Evolutionary conservation across 2,329 filamentous ascomycete species (phyloP), one percentile per base, ranked within the genome.

Genomic region (Colletotrichum destructivum): DNA sequence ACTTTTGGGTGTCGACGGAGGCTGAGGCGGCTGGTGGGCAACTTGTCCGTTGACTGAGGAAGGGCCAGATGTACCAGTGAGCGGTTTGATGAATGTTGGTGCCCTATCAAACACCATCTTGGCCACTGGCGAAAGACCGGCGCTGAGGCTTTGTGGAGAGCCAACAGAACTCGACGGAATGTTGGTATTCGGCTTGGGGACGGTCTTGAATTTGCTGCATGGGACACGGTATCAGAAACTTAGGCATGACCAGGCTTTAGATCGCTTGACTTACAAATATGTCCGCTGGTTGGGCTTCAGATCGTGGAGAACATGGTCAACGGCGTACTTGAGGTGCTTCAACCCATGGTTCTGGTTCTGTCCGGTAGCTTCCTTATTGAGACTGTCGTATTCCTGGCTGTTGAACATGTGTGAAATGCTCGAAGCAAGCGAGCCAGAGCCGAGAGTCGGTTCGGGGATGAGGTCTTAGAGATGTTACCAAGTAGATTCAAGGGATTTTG

Each of bases 251-350:
- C 23, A 38, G 15, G 46, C 6, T 13, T 8, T 4, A 42, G 4
- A n/a, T 42, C 4, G 13, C 16, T 46, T 47, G 62, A 77, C 86
- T 79, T 82, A 93, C 92, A 89, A 94, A 77, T 92, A 84, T 12
- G 92, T 92, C 74, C 93, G 84, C 72, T 91, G 91, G n/a, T 91
- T 88, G 2, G 91, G 88, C 77, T 91, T 90, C 67, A 98, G 82
- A 51, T 97, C 88, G 74, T 91, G 90, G 69, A 94, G 89, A 40
- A 98, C 86, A 79, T 96, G 91, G 76, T 92, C 88, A 56, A 95
- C 86, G 13, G 91, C 92, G 75, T 92, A 90, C 75, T 93, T 91
- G 57, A 95, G 35, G n/a, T 72, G 69, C 40, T 72, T 72, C 66
- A 72, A 13, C 21, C 69, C 69, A 84, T 74, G 90, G 89, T 78